phyloP scores from a whole-genome alignment of 306 rosid species.

The Medicago truncatula region MtrunA17r5.0-ANR NC_053042.1:23327001-23327500 shows the following conservation, averaged over 20 bases:
- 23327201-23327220: slow-evolving; percentile 51
- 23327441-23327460: background rate
- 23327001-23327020: slow-evolving; percentile 80
- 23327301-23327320: background rate
- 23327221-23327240: slow-evolving; percentile 50
- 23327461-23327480: background rate
- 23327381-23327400: background rate
- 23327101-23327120: slow-evolving; percentile 59
- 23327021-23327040: slow-evolving; percentile 76
- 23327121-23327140: slow-evolving; percentile 61
- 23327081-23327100: slow-evolving; percentile 47
- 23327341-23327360: background rate
- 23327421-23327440: background rate
- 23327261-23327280: slow-evolving; percentile 57
- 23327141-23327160: slow-evolving; percentile 48
- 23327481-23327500: background rate
- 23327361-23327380: background rate
- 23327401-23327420: background rate
- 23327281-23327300: background rate
- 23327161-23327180: slow-evolving; percentile 72
- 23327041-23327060: slow-evolving; percentile 48
- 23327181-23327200: slow-evolving; percentile 63
- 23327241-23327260: slow-evolving; percentile 65
- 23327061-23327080: slow-evolving; percentile 63
- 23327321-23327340: background rate